Conservation (phyloP, 1,284 basidiomycete genomes). For the Bjerkandera adusta region DNA sequence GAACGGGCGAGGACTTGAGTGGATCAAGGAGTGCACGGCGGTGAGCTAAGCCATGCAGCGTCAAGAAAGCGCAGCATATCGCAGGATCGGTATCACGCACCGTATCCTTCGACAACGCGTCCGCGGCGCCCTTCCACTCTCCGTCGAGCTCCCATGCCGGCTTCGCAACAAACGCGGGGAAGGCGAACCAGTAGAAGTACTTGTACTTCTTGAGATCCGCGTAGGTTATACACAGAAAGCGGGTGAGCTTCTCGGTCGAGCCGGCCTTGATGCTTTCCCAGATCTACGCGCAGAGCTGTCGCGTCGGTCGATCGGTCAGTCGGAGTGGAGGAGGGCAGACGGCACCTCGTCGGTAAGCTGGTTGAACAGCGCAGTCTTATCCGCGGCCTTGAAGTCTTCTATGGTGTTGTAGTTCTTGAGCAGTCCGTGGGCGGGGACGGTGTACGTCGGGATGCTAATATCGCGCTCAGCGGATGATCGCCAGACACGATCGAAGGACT, state of each 20-base stretch:
- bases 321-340: slow-evolving; percentile 5
- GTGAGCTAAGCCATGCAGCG: slow-evolving; percentile 38
- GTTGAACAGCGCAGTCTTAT: slow-evolving; percentile 87
- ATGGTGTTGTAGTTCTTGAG: slow-evolving; percentile 97
- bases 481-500: slow-evolving; percentile 10
- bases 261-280: slow-evolving; percentile 58
- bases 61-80: neutral
- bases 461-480: neutral
- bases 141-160: slow-evolving; percentile 82
- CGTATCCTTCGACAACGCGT: slow-evolving; percentile 33
- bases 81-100: slow-evolving; percentile 40
- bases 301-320: slow-evolving; percentile 3
- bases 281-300: slow-evolving; percentile 46
- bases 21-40: slow-evolving; percentile 49
- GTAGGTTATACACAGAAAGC: slow-evolving; percentile 89
- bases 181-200: slow-evolving; percentile 98
- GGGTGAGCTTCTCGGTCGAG: slow-evolving; percentile 58
- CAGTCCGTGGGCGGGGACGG: slow-evolving; percentile 52
- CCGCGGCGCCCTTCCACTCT: slow-evolving; percentile 49
- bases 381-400: slow-evolving; percentile 90
- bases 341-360: slow-evolving; percentile 58
- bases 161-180: slow-evolving; percentile 87
- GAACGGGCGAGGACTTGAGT: slow-evolving; percentile 42
- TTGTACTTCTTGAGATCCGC: slow-evolving; percentile 98
- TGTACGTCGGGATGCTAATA: slow-evolving; percentile 41